Evolutionary conservation across 2,329 filamentous ascomycete species (phyloP), one percentile per base, ranked within the genome.

Genomic region (Neonectria sp.): DNA sequence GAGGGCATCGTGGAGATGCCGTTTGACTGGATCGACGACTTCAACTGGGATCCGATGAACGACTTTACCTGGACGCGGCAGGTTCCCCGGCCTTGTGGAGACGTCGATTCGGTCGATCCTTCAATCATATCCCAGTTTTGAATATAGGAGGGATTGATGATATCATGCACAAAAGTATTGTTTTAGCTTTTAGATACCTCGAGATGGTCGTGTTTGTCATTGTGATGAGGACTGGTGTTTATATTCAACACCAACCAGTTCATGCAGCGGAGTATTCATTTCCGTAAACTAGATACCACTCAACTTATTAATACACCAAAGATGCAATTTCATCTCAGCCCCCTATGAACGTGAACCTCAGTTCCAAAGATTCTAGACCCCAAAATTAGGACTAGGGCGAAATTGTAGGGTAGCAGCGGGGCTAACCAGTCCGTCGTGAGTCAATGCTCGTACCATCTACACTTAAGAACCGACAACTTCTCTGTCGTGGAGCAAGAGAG

Each of bases 11-110:
- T 74, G 62, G 74, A 76, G 12, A 73, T 76, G 68, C 65, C 68
- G 4, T 67, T 76, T 24, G 73, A 76, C 65, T 76, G 74, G 74
- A 70, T 76, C 63, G 69, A 65, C 1, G 71, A 73, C 11, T 48
- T 75, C 3, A 73, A 68, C 4, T 71, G 75, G 67, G 74, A 76
- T 55, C 62, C 63, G 5, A 68, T 76, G 63, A 67, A 67, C 6
- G 70, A 67, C 2, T 63, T 74, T 35, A 59, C 63, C 8, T 76
- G 71, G 74, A 52, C 45, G 31, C 46, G 53, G 21, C 21, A 45
- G 27, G 25, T 60, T 12, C 63, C 63, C 4, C 45, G 31, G 51
- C 24, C 58, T 24, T 63, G 58, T 49, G 59, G 45, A 8, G 60
- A 67, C 7, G 37, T 66, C 24, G 53, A 64, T 25, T 37, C 58